Percentiles rank a stretch among this genome's conserved stretches.
Evolutionary conservation across 2,329 filamentous ascomycete species (phyloP).

Genomic region (Penicillium sp.): DNA sequence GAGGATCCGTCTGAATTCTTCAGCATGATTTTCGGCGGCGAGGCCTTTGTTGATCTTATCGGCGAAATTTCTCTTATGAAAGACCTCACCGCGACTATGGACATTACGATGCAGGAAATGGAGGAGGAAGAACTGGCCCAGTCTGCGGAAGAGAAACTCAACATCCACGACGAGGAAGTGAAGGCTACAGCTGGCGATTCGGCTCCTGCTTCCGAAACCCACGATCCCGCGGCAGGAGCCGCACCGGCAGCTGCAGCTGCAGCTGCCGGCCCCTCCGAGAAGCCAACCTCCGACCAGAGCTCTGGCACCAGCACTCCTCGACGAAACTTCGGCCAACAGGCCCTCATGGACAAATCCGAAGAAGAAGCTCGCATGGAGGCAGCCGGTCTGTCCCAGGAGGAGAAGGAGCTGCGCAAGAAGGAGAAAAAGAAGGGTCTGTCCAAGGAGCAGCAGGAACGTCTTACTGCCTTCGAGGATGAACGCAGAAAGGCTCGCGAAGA

Average conservation of each 20-base stretch:
- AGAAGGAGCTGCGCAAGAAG: conserved; percentile 74
- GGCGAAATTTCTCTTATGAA: conserved; percentile 99
- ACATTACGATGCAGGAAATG: conserved; percentile 83
- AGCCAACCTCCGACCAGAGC: conserved; percentile 23
- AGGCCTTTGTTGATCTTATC: conserved; percentile 94
- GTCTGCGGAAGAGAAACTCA: conserved; percentile 50
- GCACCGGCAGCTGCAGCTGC: conserved; percentile 34
- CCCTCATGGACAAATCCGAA: conserved; percentile 84
- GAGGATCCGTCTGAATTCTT: conserved; percentile 97
- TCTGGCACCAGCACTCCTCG: conserved; percentile 52
- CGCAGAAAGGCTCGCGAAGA: conserved; percentile 81
- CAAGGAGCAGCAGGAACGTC: conserved; percentile 90
- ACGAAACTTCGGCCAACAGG: conserved; percentile 70
- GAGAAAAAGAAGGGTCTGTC: conserved; percentile 86
- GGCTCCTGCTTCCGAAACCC: conserved; percentile 41
- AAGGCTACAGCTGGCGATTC: conserved; percentile 41
- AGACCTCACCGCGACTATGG: conserved; percentile 96
- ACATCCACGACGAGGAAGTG: conserved; percentile 48
- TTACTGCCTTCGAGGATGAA: conserved; percentile 85
- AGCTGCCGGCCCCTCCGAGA: conserved; percentile 16
- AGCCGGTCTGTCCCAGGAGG: conserved; percentile 66
- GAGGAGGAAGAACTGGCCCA: conserved; percentile 66
- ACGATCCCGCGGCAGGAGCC: conserved; percentile 58
- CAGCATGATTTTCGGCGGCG: conserved; percentile 95
- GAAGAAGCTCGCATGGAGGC: conserved; percentile 68